A percentile compares a stretch with the other conserved stretches of the same genome.
These are phyloP conservation scores for Penicillium sp. DNA, from an alignment of 2,329 filamentous ascomycete genomes.

Conservation along the genomic window DNA sequence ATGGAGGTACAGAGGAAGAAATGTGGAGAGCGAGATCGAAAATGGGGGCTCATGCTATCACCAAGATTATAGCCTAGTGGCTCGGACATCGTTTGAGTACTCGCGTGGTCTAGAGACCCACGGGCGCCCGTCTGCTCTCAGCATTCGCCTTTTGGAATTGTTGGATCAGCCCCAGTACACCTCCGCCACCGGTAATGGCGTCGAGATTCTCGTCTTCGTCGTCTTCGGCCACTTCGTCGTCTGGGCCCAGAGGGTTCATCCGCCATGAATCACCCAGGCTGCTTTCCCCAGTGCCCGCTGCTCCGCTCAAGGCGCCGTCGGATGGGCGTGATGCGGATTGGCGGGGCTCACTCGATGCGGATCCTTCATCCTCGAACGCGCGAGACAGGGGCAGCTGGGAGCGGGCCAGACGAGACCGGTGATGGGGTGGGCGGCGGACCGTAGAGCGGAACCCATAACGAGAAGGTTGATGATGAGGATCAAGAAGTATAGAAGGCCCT, in stretches of 20 bases:
- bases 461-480: conserved; percentile 44
- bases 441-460: conserved; percentile 31
- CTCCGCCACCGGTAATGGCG: conserved; percentile 44
- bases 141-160: conserved; percentile 58
- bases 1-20: too few species aligned
- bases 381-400: conserved; percentile 22
- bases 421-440: conserved; percentile 19
- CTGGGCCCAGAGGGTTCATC: conserved; percentile 37
- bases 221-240: conserved; percentile 36
- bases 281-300: conserved; percentile 45
- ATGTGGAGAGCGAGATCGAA: too few species aligned
- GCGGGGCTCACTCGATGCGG: conserved; percentile 12
- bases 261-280: conserved; percentile 53
- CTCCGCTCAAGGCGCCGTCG: conserved; percentile 31
- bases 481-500: conserved; percentile 41
- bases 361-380: conserved; percentile 28
- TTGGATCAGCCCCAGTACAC: conserved; percentile 60
- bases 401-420: conserved; percentile 29
- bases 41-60: too few species aligned
- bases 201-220: conserved; percentile 47
- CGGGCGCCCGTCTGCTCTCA: conserved; percentile 32
- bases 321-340: conserved; percentile 14
- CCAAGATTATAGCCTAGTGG: too few species aligned
- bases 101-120: conserved; percentile 26
- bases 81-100: too few species aligned